Evolutionary conservation across 225 moss, liverwort and hornwort genomes (phyloP).

Genomic region (Antitrichia curtipendula): DNA sequence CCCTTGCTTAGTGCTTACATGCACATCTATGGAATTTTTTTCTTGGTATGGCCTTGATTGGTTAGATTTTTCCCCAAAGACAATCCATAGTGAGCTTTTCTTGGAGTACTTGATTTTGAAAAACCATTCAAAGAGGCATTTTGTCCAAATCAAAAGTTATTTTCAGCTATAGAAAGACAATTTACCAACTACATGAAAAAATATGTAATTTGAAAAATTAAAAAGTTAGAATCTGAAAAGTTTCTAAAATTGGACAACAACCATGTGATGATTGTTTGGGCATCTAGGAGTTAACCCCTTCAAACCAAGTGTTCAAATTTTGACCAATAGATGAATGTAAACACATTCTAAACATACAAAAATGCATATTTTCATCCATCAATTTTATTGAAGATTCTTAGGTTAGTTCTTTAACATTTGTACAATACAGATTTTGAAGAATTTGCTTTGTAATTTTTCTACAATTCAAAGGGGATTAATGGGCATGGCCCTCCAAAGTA

Average conservation of each 20-base stretch:
- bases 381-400: neutral
- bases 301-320: neutral
- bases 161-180: no score
- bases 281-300: neutral
- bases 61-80: neutral
- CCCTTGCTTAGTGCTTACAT: rapidly evolving
- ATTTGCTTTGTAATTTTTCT: neutral
- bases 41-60: neutral
- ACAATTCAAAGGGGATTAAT: neutral
- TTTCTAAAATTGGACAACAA: neutral
- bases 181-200: no score
- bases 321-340: neutral
- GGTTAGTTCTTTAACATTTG: neutral
- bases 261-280: neutral
- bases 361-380: neutral
- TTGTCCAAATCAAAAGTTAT: neutral
- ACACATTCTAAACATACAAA: no score
- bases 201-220: no score
- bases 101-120: neutral
- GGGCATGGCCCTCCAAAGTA: rapidly evolving
- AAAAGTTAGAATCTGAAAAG: no score
- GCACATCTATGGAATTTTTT: neutral
- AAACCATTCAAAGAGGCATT: rapidly evolving
- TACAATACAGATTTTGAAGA: neutral
- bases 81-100: rapidly evolving